A percentile compares a stretch with the other conserved stretches of the same genome.
phyloP scores from a whole-genome alignment of 805 yeast species.

The Myxozyma geophila region DNA sequence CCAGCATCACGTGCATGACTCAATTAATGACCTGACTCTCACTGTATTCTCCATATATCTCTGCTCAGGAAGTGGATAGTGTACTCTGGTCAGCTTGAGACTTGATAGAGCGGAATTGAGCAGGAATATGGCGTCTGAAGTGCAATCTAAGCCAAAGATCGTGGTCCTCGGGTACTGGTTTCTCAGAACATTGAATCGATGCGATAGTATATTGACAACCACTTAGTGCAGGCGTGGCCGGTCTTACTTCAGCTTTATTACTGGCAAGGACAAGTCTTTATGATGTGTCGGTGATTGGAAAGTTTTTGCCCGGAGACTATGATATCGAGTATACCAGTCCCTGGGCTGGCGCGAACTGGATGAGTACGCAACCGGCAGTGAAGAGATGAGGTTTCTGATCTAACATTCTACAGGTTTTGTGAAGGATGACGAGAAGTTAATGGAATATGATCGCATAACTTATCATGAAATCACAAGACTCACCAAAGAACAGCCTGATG shows the following conservation, averaged over 20 bases:
- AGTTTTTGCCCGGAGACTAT: constrained; percentile 77
- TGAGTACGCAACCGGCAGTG: constrained; percentile 28
- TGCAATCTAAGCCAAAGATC: not conserved
- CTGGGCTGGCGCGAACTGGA: constrained; percentile 57
- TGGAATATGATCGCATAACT: constrained; percentile 44
- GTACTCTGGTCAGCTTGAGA: not conserved
- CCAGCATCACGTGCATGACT: too few relatives aligned
- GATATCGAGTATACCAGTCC: constrained; percentile 78
- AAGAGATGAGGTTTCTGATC: not conserved
- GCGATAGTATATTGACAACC: not conserved
- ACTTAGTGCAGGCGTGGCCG: constrained; percentile 59
- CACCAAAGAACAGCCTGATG: constrained; percentile 31
- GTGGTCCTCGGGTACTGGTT: not conserved
- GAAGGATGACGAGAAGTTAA: constrained; percentile 22
- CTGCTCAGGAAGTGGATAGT: too few relatives aligned
- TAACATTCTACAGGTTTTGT: constrained; percentile 18
- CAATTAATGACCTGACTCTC: too few relatives aligned
- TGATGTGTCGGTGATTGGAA: constrained; percentile 62
- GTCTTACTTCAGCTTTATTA: constrained; percentile 56
- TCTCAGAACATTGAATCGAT: not conserved
- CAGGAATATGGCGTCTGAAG: not conserved
- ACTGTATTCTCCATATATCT: too few relatives aligned
- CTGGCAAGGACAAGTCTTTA: constrained; percentile 49
- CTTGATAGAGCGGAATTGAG: not conserved
- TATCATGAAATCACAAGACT: constrained; percentile 40